phyloP scores from a whole-genome alignment of 371 early-diverging fungal species.

The Mortierella polycephala region DNA sequence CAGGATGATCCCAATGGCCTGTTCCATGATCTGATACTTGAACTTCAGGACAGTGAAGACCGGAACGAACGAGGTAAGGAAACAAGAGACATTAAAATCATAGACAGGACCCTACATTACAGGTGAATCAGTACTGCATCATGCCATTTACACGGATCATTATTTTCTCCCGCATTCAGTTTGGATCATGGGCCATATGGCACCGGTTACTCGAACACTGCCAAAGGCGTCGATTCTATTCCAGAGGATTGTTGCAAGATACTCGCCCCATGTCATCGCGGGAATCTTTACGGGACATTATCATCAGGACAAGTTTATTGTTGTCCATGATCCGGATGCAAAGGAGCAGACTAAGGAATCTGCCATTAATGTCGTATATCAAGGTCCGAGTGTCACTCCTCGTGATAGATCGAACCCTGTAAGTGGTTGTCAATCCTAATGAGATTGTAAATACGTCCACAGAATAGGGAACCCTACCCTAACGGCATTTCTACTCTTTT shows the following conservation, averaged over 20 bases:
- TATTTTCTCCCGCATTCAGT: slow-evolving; percentile 30
- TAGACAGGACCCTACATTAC: background rate
- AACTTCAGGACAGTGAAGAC: slow-evolving; percentile 68
- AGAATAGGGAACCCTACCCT: background rate
- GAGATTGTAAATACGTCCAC: no score
- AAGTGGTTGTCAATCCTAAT: background rate
- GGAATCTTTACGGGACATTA: slow-evolving; percentile 72
- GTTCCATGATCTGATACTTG: slow-evolving; percentile 60
- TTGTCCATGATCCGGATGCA: slow-evolving; percentile 53
- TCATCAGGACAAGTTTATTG: slow-evolving; percentile 57
- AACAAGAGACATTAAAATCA: background rate
- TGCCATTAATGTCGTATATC: slow-evolving; percentile 64
- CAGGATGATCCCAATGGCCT: slow-evolving; percentile 65
- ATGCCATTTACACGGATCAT: background rate
- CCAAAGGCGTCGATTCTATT: slow-evolving; percentile 67
- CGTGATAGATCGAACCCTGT: slow-evolving; percentile 63
- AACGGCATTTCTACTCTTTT: background rate
- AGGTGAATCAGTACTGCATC: background rate
- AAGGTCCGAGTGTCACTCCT: slow-evolving; percentile 68
- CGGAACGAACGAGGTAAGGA: slow-evolving; percentile 54
- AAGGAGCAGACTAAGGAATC: slow-evolving; percentile 30
- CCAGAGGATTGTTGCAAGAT: slow-evolving; percentile 66
- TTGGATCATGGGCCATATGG: slow-evolving; percentile 72
- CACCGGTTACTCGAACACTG: slow-evolving; percentile 61
- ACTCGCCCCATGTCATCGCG: slow-evolving; percentile 69